These are phyloP conservation scores for Trichoderma arundinaceum DNA, from an alignment of 2,329 filamentous ascomycete genomes.

Conservation along the genomic window DNA sequence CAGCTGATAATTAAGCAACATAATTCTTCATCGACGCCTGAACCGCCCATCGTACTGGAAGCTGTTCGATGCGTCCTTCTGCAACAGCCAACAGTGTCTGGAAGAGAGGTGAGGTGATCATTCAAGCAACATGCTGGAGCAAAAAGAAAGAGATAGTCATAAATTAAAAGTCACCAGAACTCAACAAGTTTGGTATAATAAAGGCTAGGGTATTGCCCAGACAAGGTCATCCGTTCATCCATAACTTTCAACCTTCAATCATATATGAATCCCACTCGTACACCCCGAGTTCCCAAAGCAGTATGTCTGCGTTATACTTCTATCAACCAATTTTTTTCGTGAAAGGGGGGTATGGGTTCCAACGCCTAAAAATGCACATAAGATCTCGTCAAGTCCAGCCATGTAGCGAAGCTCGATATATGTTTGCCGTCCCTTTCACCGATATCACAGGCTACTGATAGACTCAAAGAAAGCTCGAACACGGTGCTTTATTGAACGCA, in stretches of 20 bases:
- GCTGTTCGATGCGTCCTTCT: too few relatives aligned
- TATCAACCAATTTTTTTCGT: slow-evolving; percentile 34
- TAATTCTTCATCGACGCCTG: not conserved
- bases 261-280: slow-evolving; percentile 23
- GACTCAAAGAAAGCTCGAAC: slow-evolving; percentile 20
- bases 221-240: slow-evolving; percentile 14
- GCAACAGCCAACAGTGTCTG: too few relatives aligned
- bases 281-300: slow-evolving; percentile 26
- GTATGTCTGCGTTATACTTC: slow-evolving; percentile 29
- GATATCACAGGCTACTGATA: slow-evolving; percentile 26
- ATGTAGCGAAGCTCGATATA: not conserved
- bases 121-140: not conserved
- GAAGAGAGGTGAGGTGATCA: too few relatives aligned
- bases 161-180: slow-evolving; percentile 13
- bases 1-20: not conserved
- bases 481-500: slow-evolving; percentile 19
- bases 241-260: slow-evolving; percentile 28
- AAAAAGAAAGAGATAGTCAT: not conserved
- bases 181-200: slow-evolving; percentile 18
- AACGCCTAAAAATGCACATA: slow-evolving; percentile 46
- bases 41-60: too few relatives aligned
- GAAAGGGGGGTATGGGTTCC: slow-evolving; percentile 42
- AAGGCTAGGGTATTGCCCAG: slow-evolving; percentile 11
- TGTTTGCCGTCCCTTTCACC: slow-evolving; percentile 19
- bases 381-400: slow-evolving; percentile 22